A percentile compares a stretch with the other conserved stretches of the same genome.
Evolutionary conservation across 2,329 filamentous ascomycete species (phyloP).

Genomic region (Colletotrichum gloeosporioides): DNA sequence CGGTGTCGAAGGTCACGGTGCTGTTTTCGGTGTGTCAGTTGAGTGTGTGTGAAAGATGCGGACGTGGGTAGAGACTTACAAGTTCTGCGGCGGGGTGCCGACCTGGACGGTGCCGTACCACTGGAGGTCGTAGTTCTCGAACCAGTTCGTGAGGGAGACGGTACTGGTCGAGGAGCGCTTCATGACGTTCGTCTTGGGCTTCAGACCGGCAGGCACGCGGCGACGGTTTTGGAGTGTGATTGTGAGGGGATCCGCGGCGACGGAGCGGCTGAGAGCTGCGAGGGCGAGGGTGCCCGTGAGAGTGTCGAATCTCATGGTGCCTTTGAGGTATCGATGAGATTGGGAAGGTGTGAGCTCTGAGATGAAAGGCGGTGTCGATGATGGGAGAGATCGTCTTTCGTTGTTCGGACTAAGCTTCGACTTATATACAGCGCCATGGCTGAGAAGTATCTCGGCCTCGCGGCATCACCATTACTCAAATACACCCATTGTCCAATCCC

Average conservation of each 20-base stretch:
- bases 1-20: constrained; percentile 37
- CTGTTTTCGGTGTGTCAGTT: constrained; percentile 16
- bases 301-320: neutral
- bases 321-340: neutral
- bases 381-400: neutral
- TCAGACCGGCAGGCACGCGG: neutral
- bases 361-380: neutral
- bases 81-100: neutral
- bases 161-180: neutral
- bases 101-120: neutral
- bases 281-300: neutral
- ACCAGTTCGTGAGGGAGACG: neutral
- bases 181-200: neutral
- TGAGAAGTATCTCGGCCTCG: neutral
- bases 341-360: neutral
- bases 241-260: neutral
- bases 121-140: neutral
- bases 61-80: neutral
- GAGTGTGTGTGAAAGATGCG: no score
- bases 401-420: neutral
- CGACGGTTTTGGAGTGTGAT: neutral
- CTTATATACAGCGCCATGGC: neutral
- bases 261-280: neutral
- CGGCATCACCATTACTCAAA: neutral
- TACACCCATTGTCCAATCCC: neutral